Base-by-base conservation (phyloP, 345 rosid genomes). In the Brassica rapa region DNA sequence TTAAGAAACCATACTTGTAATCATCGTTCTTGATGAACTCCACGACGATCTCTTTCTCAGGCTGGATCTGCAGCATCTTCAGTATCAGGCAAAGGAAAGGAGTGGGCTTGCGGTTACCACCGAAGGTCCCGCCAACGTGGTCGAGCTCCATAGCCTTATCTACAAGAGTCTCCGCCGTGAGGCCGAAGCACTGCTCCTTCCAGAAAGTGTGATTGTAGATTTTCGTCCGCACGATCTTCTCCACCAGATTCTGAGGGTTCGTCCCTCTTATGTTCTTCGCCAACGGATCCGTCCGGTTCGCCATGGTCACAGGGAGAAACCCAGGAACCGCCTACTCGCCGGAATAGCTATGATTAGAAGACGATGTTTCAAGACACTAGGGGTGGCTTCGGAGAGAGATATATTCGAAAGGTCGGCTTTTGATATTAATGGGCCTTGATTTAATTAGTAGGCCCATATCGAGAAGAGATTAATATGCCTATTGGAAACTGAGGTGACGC, bases 41-140 rank as follows among this genome's bases (percentile, higher is more conserved):
- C 12, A 94, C 97, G 14, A 92, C 97, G 43, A 94, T 89, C 25
- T 90, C 97, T 56, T 94, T 94, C 81, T 92, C 97, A 19, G 97
- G 98, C 81, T 92, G 98, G 75, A 94, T 92, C 75, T 94, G 97
- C 25, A 92, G 89, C 97, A 92, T 92, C 84, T 94, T 94, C 86
- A 91, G 75, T 81, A 90, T 83, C 14, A 89, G 84, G 66, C 97
- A 94, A 74, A 92, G 86, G 80, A 94, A 94, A 1, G 97, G 97
- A 3, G 97, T 85, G 23, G 97, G 97, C 72, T 88, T 90, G 7
- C 92, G 88, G 73, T 80, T 94, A n/a, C 98, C 98, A 3, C 96
- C 96, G 70, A 67, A 85, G 19, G 97, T 88, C 1, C 97, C 97
- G 2, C 98, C 98, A 33, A 92, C 64, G 70, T 89, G 95, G 80